Evolutionary conservation across 306 rosid species (phyloP).

Genomic region (Casuarina equisetifolia): DNA sequence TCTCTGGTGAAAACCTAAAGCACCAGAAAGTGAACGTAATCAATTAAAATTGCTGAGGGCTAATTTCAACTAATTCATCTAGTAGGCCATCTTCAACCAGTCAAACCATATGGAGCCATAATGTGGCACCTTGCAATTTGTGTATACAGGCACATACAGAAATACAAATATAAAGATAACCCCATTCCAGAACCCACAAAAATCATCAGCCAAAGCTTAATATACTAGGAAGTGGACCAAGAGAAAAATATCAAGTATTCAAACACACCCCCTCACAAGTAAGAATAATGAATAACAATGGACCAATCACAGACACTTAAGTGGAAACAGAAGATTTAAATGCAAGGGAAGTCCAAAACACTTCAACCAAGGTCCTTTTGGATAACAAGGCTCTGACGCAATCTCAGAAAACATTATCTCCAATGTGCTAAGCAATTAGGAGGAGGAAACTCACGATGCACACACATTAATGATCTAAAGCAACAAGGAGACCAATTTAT

Average conservation of each 20-base stretch:
- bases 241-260: not conserved
- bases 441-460: not conserved
- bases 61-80: conserved; percentile 23
- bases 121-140: not conserved
- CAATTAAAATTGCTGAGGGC: conserved; percentile 16
- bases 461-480: not conserved
- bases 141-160: not conserved
- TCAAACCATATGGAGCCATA: conserved; percentile 1
- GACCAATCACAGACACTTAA: not conserved
- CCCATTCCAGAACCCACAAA: not conserved
- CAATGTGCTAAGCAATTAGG: not conserved
- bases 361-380: not conserved
- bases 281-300: not conserved
- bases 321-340: not conserved
- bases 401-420: conserved; percentile 5
- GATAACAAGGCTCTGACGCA: not conserved
- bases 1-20: conserved; percentile 90
- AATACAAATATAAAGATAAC: not conserved
- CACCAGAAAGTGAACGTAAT: conserved; percentile 39
- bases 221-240: not conserved
- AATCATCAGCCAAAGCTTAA: not conserved
- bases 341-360: not conserved
- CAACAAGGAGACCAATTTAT: not conserved
- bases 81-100: conserved; percentile 15
- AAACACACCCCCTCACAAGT: not conserved